A percentile compares a stretch with the other conserved stretches of the same genome.
These are phyloP conservation scores for Candida rishiriensis DNA, from an alignment of 805 yeast genomes.

Conservation along the genomic window DNA sequence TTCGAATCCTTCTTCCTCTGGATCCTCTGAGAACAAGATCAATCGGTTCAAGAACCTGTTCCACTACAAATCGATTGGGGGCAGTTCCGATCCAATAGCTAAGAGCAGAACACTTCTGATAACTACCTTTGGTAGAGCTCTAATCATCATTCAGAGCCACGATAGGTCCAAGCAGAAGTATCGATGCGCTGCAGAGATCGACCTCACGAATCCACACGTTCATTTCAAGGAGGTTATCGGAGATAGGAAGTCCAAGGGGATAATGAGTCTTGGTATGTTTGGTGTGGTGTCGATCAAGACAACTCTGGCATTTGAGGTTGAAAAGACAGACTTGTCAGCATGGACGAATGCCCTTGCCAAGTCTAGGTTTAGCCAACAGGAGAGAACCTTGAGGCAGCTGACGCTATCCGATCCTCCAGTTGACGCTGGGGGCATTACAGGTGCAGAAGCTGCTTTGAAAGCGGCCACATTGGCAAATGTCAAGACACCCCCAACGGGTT, in stretches of 20 bases:
- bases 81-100: slow-evolving; percentile 22
- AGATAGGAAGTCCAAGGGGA: slow-evolving; percentile 29
- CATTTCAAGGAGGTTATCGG: slow-evolving; percentile 56
- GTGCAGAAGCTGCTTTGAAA: slow-evolving; percentile 33
- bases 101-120: slow-evolving; percentile 49
- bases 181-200: slow-evolving; percentile 50
- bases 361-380: slow-evolving; percentile 45
- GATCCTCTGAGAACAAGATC: slow-evolving; percentile 14
- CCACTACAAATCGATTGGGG: slow-evolving; percentile 10
- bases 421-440: slow-evolving; percentile 27
- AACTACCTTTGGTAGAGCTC: slow-evolving; percentile 60
- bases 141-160: slow-evolving; percentile 44
- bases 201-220: slow-evolving; percentile 46
- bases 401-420: slow-evolving; percentile 28
- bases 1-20: background rate
- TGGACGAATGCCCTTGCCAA: slow-evolving; percentile 58
- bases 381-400: slow-evolving; percentile 31
- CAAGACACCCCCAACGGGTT: slow-evolving; percentile 11
- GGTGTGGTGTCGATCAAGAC: slow-evolving; percentile 52
- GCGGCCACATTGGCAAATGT: slow-evolving; percentile 32
- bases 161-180: slow-evolving; percentile 34
- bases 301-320: slow-evolving; percentile 55
- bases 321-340: slow-evolving; percentile 41
- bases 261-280: slow-evolving; percentile 43
- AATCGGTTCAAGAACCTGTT: slow-evolving; percentile 27